Conservation (phyloP, 768 basidiomycete species). For the Mycena maculata region DNA sequence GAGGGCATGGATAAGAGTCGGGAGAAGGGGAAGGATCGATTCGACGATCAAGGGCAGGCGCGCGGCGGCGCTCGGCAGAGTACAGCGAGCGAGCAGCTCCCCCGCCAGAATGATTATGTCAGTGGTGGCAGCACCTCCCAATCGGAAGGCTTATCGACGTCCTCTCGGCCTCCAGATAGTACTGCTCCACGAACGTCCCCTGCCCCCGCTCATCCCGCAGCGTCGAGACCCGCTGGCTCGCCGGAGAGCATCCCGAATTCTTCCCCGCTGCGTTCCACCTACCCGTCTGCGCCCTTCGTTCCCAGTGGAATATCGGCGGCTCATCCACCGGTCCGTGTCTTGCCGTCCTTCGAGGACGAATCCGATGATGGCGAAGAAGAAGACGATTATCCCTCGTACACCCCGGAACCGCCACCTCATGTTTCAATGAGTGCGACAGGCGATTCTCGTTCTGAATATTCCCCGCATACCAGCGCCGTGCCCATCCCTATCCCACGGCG, state of each 20-base stretch:
- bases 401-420: neutral
- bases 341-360: constrained; percentile 4
- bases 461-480: neutral
- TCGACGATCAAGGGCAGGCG: neutral
- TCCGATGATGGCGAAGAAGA: neutral
- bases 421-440: neutral
- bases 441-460: neutral
- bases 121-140: constrained; percentile 14
- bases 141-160: constrained; percentile 21
- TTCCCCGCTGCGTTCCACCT: neutral
- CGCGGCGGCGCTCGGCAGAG: constrained; percentile 4
- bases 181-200: neutral
- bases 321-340: neutral
- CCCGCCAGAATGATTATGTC: constrained; percentile 22
- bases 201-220: neutral
- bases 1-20: neutral
- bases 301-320: constrained; percentile 8
- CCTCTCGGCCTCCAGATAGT: constrained; percentile 21
- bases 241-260: neutral
- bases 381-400: neutral
- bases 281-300: neutral
- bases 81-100: constrained; percentile 22
- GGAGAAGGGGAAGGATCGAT: constrained; percentile 19
- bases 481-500: constrained; percentile 20
- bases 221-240: neutral